These are phyloP conservation scores for Myxozyma kluyveri DNA, from an alignment of 805 yeast species.

Conservation along the genomic window DNA sequence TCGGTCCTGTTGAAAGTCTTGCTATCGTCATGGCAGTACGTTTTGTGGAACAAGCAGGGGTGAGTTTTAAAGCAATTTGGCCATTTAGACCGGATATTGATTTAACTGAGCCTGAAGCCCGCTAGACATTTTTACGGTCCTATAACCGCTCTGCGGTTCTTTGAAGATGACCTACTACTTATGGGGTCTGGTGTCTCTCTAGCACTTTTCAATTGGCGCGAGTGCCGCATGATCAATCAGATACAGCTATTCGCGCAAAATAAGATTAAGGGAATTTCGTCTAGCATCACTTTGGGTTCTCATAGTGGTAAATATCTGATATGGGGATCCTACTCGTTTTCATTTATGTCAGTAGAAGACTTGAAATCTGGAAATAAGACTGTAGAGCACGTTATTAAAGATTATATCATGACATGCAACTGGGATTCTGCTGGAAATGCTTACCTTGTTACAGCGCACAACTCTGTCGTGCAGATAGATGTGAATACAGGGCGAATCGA, in stretches of 20 bases:
- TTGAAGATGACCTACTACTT: conserved; percentile 42
- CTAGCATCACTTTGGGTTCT: conserved; percentile 28
- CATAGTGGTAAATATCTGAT: conserved; percentile 34
- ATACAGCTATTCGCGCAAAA: conserved; percentile 60
- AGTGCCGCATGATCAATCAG: conserved; percentile 41
- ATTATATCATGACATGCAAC: conserved; percentile 73
- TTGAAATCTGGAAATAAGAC: too few species aligned
- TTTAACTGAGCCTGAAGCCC: conserved; percentile 11
- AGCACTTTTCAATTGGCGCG: conserved; percentile 50
- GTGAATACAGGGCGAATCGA: conserved; percentile 18
- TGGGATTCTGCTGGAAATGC: conserved; percentile 46
- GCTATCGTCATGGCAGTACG: too few species aligned
- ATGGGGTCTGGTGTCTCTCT: conserved; percentile 74
- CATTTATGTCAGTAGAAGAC: too few species aligned
- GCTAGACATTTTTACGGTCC: conserved; percentile 62
- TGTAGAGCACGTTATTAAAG: conserved; percentile 51
- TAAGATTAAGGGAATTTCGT: conserved; percentile 75
- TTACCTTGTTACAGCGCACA: conserved; percentile 75
- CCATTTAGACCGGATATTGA: too few species aligned
- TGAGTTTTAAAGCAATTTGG: too few species aligned
- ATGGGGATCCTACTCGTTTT: conserved; percentile 75
- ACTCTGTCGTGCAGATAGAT: conserved; percentile 51
- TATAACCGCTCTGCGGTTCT: conserved; percentile 58
- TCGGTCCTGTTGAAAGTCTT: too few species aligned
- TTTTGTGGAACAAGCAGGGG: too few species aligned